phyloP scores from a whole-genome alignment of 1,139 yeast species.

The Magnusiomyces paraingens region DNA sequence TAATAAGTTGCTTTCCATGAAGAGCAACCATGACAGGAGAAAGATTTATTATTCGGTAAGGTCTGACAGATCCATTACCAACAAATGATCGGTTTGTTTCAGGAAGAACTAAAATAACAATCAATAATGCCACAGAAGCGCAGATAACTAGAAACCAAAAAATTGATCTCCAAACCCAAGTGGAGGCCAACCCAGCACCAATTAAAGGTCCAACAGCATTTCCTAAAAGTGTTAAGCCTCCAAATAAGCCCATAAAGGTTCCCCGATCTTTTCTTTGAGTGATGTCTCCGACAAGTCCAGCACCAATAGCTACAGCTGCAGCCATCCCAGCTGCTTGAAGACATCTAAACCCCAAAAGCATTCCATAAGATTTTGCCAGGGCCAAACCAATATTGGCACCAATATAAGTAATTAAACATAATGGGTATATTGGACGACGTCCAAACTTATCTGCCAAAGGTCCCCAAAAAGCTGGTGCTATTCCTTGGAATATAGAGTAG shows the following conservation, averaged over 20 bases:
- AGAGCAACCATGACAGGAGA: conserved; percentile 35
- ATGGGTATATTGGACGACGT: conserved; percentile 55
- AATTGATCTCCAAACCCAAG: conserved; percentile 67
- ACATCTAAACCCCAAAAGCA: conserved; percentile 52
- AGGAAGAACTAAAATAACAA: conserved; percentile 42
- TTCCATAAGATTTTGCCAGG: conserved; percentile 44
- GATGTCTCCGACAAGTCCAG: conserved; percentile 65
- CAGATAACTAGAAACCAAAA: conserved; percentile 68
- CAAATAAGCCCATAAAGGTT: conserved; percentile 50
- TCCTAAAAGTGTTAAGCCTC: conserved; percentile 63
- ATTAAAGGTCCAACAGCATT: conserved; percentile 71
- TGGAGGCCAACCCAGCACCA: conserved; percentile 57
- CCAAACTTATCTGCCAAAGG: conserved; percentile 61
- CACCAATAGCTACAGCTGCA: conserved; percentile 58
- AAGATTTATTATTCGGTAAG: conserved; percentile 37
- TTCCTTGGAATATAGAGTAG: conserved; percentile 64
- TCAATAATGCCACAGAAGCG: conserved; percentile 41
- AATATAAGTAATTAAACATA: conserved; percentile 48
- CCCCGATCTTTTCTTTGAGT: conserved; percentile 61
- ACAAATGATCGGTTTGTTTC: conserved; percentile 66
- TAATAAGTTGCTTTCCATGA: neutral
- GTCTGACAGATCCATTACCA: conserved; percentile 58
- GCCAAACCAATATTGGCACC: conserved; percentile 60
- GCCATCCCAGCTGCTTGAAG: conserved; percentile 67
- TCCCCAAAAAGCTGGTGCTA: conserved; percentile 59